Conservation (phyloP, 2,329 filamentous ascomycete genomes). For the Colletotrichum tamarilloi region DNA sequence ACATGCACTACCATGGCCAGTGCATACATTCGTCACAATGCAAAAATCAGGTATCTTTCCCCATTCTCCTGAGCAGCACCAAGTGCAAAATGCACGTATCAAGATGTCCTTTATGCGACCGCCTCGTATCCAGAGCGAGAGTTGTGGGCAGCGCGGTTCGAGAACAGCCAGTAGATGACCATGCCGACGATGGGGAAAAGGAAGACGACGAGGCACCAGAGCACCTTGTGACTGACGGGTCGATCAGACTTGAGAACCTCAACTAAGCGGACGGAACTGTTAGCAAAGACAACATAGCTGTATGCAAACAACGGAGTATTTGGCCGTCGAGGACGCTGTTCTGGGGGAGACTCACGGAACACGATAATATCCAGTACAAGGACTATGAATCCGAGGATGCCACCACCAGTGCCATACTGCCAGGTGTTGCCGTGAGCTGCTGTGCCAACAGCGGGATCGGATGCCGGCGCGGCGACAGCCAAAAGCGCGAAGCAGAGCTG, state of each 20-base stretch:
- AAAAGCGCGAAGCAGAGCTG: slow-evolving; percentile 64
- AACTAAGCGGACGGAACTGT: slow-evolving; percentile 53
- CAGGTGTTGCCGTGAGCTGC: slow-evolving; percentile 55
- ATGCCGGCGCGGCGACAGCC: slow-evolving; percentile 61
- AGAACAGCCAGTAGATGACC: slow-evolving; percentile 73
- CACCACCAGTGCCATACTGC: slow-evolving; percentile 71
- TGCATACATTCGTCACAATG: too few relatives aligned
- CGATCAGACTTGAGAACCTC: slow-evolving; percentile 74
- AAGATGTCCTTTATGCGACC: slow-evolving; percentile 43
- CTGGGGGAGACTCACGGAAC: slow-evolving; percentile 61
- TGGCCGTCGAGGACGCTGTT: not conserved
- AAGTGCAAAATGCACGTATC: not conserved
- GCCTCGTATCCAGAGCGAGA: slow-evolving; percentile 65
- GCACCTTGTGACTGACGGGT: slow-evolving; percentile 65
- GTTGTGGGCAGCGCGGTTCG: slow-evolving; percentile 68
- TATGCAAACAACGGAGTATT: not conserved
- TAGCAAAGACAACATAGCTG: slow-evolving; percentile 10
- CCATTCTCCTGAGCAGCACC: too few relatives aligned
- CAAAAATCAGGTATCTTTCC: too few relatives aligned
- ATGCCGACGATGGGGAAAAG: slow-evolving; percentile 72
- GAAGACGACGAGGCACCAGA: slow-evolving; percentile 73
- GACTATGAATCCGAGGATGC: slow-evolving; percentile 70
- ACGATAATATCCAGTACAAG: slow-evolving; percentile 72
- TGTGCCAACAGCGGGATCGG: slow-evolving; percentile 56
- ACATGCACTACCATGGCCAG: too few relatives aligned